Evolutionary conservation across 2,329 filamentous ascomycete species (phyloP).

Genomic region (Cercospora sp.): DNA sequence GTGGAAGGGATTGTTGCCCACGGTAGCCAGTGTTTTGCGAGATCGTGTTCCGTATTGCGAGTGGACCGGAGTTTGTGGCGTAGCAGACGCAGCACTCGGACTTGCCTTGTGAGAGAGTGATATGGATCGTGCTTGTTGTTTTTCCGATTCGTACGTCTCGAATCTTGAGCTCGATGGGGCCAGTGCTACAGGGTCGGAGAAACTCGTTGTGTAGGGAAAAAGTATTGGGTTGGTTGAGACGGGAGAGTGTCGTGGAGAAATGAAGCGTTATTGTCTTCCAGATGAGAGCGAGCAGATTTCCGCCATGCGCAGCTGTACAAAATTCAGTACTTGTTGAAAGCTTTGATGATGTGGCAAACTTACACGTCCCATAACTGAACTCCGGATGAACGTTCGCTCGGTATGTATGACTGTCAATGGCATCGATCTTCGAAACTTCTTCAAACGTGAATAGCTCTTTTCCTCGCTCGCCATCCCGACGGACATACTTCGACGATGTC

Average conservation of each 20-base stretch:
- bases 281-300: conserved; percentile 20
- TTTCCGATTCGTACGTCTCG: conserved; percentile 18
- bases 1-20: conserved; percentile 11
- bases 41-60: conserved; percentile 6
- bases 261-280: conserved; percentile 19
- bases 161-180: conserved; percentile 12
- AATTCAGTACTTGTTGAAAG: not conserved
- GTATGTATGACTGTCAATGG: conserved; percentile 22
- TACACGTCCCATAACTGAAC: conserved; percentile 21
- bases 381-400: conserved; percentile 17
- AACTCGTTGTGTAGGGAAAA: conserved; percentile 24
- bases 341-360: not conserved
- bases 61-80: conserved; percentile 10
- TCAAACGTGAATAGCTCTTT: conserved; percentile 20
- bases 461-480: conserved; percentile 8
- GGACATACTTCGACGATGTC: not conserved
- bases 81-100: conserved; percentile 8
- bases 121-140: conserved; percentile 14
- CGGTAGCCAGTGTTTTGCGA: conserved; percentile 3
- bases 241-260: conserved; percentile 18
- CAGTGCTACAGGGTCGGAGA: conserved; percentile 21
- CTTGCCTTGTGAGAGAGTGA: conserved; percentile 4
- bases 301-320: conserved; percentile 24
- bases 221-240: conserved; percentile 20
- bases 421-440: conserved; percentile 15